Percentiles rank a stretch among this genome's conserved stretches.
phyloP scores from a whole-genome alignment of 306 rosid species.

The Cucurbita maxima region DNA sequence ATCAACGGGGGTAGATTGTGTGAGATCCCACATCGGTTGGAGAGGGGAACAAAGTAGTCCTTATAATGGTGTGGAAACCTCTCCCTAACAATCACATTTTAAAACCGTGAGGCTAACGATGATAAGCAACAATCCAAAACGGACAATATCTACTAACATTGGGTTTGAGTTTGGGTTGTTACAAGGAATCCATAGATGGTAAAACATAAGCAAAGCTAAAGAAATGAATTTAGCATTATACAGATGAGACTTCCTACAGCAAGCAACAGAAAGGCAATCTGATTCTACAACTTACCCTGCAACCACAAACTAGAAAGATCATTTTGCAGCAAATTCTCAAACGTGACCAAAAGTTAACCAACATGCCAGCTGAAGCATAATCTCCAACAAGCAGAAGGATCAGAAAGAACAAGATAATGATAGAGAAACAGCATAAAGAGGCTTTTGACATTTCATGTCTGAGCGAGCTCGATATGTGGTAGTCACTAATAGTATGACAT shows the following conservation, averaged over 20 bases:
- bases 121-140: too few relatives aligned
- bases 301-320: not conserved
- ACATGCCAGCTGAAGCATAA: not conserved
- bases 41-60: too few relatives aligned
- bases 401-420: not conserved
- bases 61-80: too few relatives aligned
- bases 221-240: not conserved
- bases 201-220: not conserved
- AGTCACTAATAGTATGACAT: conserved; percentile 5
- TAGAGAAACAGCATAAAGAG: not conserved
- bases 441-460: conserved; percentile 4
- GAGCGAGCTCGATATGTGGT: not conserved
- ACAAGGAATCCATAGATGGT: not conserved
- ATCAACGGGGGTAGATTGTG: too few relatives aligned
- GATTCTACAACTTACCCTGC: not conserved
- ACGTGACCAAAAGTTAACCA: not conserved
- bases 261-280: not conserved
- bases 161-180: too few relatives aligned
- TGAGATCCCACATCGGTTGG: too few relatives aligned
- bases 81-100: too few relatives aligned
- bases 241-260: not conserved
- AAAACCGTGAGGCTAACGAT: too few relatives aligned
- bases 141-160: too few relatives aligned
- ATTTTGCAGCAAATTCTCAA: not conserved
- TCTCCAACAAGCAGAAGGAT: not conserved